Percentiles rank a stretch among this genome's conserved stretches.
Evolutionary conservation across 768 basidiomycete species (phyloP).

Genomic region (Mycena belliarum): DNA sequence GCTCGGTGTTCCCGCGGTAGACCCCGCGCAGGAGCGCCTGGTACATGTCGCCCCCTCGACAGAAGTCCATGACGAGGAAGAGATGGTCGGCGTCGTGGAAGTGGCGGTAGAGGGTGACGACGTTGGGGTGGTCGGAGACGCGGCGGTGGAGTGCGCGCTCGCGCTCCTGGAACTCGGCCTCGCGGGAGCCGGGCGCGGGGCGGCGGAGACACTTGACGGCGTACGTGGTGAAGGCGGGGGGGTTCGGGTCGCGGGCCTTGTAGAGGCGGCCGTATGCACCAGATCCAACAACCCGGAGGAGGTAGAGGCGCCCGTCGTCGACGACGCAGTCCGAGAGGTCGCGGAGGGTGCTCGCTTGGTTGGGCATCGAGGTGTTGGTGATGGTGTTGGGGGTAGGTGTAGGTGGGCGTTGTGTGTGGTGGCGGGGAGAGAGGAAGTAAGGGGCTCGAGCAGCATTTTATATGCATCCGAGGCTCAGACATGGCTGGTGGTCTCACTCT

Average conservation of each 20-base stretch:
- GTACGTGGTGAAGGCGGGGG: slow-evolving; percentile 12
- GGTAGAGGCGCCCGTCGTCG: slow-evolving; percentile 12
- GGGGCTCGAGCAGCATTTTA: too few species aligned
- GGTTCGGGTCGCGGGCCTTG: slow-evolving; percentile 8
- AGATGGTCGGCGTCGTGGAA: slow-evolving; percentile 47
- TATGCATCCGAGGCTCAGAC: too few species aligned
- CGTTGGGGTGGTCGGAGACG: slow-evolving; percentile 36
- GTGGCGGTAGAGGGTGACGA: slow-evolving; percentile 54
- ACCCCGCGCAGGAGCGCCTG: slow-evolving; percentile 42
- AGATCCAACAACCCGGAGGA: slow-evolving; percentile 14
- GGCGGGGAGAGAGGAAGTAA: too few species aligned
- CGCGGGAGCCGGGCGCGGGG: slow-evolving; percentile 36
- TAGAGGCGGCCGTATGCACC: slow-evolving; percentile 22
- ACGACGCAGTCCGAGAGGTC: too few species aligned
- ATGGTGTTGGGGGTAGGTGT: too few species aligned
- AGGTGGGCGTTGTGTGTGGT: too few species aligned
- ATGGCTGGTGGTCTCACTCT: too few species aligned
- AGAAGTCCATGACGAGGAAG: slow-evolving; percentile 46
- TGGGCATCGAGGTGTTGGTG: too few species aligned
- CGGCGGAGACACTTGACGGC: slow-evolving; percentile 59
- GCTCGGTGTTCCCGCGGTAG: slow-evolving; percentile 41
- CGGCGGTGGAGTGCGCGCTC: slow-evolving; percentile 44
- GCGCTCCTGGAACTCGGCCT: slow-evolving; percentile 45
- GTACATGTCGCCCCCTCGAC: slow-evolving; percentile 46
- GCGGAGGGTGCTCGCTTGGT: too few species aligned